Percentiles rank a stretch among this genome's conserved stretches.
Conservation (phyloP, 805 yeast genomes). For the Lachancea cidri region DNA sequence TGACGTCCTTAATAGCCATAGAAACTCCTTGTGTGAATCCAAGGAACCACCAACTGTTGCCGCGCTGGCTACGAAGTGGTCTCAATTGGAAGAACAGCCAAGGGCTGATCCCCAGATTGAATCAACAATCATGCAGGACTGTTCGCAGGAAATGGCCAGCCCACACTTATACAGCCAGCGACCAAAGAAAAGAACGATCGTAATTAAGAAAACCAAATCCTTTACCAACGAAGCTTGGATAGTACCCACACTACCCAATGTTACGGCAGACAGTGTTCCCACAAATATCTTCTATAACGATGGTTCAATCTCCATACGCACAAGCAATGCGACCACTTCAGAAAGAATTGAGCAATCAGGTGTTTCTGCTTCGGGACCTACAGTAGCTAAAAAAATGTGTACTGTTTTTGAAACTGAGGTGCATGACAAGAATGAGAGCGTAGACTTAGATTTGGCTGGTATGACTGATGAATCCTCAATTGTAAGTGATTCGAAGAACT, state of each 20-base stretch:
- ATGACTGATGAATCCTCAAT: neutral
- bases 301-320: neutral
- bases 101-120: neutral
- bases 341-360: too few relatives aligned
- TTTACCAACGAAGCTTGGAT: too few relatives aligned
- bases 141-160: too few relatives aligned
- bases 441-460: neutral
- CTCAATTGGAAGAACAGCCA: neutral
- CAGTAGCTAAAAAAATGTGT: too few relatives aligned
- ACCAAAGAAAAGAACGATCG: neutral
- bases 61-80: slow-evolving; percentile 10
- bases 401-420: too few relatives aligned
- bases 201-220: neutral
- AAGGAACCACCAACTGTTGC: slow-evolving; percentile 1
- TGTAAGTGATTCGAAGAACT: neutral
- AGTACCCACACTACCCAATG: too few relatives aligned
- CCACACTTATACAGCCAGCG: too few relatives aligned
- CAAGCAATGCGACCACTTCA: neutral
- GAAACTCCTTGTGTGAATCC: neutral
- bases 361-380: too few relatives aligned
- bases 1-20: neutral
- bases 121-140: too few relatives aligned
- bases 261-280: too few relatives aligned
- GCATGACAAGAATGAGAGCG: neutral
- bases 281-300: too few relatives aligned